Evolutionary conservation across 1,139 yeast genomes (phyloP).

Genomic region (Yueomyces sp.): DNA sequence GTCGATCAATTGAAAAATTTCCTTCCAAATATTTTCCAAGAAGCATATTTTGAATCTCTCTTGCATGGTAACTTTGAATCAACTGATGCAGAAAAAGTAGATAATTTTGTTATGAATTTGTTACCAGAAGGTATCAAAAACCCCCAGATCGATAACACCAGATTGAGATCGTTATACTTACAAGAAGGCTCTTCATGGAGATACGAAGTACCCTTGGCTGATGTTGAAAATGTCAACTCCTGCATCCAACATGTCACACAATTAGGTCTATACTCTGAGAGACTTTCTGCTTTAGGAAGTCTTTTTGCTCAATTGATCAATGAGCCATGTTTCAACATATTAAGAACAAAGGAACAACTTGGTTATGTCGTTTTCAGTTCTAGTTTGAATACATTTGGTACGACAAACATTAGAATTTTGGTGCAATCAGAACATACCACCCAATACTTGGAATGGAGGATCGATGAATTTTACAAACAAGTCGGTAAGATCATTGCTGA

Average conservation of each 20-base stretch:
- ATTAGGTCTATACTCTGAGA: slow-evolving; percentile 36
- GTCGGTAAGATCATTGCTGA: slow-evolving; percentile 26
- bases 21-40: slow-evolving; percentile 33
- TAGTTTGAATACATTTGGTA: slow-evolving; percentile 51
- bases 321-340: slow-evolving; percentile 82
- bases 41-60: slow-evolving; percentile 48
- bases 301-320: slow-evolving; percentile 57
- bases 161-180: slow-evolving; percentile 39
- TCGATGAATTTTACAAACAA: slow-evolving; percentile 45
- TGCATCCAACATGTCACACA: slow-evolving; percentile 74
- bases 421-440: slow-evolving; percentile 78
- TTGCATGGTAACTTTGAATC: slow-evolving; percentile 68
- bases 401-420: slow-evolving; percentile 66
- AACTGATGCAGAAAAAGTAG: slow-evolving; percentile 41
- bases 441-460: slow-evolving; percentile 63
- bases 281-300: slow-evolving; percentile 40
- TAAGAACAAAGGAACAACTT: slow-evolving; percentile 85
- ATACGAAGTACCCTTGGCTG: slow-evolving; percentile 43
- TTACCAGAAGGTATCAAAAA: slow-evolving; percentile 12
- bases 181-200: slow-evolving; percentile 33
- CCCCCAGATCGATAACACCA: slow-evolving; percentile 27
- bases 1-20: slow-evolving; percentile 40
- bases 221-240: slow-evolving; percentile 66
- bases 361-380: slow-evolving; percentile 88
- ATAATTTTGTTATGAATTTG: slow-evolving; percentile 27